Base-by-base conservation (phyloP, 2,329 filamentous ascomycete genomes). In the Talaromyces pinophilus region DNA sequence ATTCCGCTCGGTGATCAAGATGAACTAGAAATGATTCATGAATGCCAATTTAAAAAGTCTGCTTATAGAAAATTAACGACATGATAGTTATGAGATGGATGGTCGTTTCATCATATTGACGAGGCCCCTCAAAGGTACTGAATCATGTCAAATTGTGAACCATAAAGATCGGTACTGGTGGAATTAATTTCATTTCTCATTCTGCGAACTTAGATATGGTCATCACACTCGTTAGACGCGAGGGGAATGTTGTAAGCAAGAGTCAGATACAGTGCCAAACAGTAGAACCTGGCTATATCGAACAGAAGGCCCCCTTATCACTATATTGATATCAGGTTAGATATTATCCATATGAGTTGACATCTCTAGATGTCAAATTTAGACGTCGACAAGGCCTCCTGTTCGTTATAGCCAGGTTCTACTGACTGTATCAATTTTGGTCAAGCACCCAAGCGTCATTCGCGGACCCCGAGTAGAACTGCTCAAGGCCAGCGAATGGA, bases 1-100 rank as follows among this genome's bases (percentile, higher is more conserved):
- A 64, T 86, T 86, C 72, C 78, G 84, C 66, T 76, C 78, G 17
- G 84, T 86, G 2, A 72, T 86, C 59, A 81, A 80, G 6, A 83
- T 85, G 80, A 74, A 70, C 10, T 72, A 67, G 68, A 17, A 55
- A 8, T 35, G 7, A 54, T 54, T n/a, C 3, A 54, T 13, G 17
- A 55, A 19, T 11, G 5, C 17, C 25, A 28, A 52, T 50, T 3
- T 19, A 6, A 15, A 55, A 19, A 35, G 28, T 55, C 25, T 55
- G 28, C 17, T 35, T 55, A n/a, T 35, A n/a, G 50, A 33, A 30
- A 2, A 25, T n/a, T 33, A 7, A n/a, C 1, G 17, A 19, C 8
- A 33, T 35, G 50, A 10, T 35, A 6, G 1, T 8, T 52, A 28
- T 52, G 46, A 52, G 48, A 15, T 28, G 4, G 3, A 22, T 28